These are phyloP conservation scores for Chaetomium olivaceum DNA, from an alignment of 2,329 filamentous ascomycete species.

Conservation along the genomic window DNA sequence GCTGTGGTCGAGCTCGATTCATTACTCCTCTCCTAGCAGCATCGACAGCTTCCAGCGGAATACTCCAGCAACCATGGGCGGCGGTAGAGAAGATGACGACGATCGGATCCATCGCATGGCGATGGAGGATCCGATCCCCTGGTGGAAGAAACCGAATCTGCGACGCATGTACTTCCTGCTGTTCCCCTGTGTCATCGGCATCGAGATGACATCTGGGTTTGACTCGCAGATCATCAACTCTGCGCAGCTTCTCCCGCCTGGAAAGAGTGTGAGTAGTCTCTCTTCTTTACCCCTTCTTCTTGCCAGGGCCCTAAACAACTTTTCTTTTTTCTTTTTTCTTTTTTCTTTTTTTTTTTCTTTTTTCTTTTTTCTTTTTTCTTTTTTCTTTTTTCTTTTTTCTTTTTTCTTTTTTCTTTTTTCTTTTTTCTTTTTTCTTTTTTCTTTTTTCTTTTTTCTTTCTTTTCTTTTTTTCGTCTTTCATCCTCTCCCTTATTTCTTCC, in stretches of 20 bases:
- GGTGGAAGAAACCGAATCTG: slow-evolving; percentile 60
- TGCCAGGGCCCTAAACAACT: too few relatives aligned
- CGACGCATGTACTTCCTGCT: slow-evolving; percentile 55
- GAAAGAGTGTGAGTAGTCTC: slow-evolving; percentile 42
- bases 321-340: too few relatives aligned
- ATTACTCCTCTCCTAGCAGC: not conserved
- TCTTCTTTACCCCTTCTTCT: too few relatives aligned
- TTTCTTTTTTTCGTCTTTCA: not conserved
- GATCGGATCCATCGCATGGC: slow-evolving; percentile 44
- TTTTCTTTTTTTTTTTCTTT: too few relatives aligned
- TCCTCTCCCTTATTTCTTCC: too few relatives aligned
- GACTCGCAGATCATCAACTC: slow-evolving; percentile 48
- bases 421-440: too few relatives aligned
- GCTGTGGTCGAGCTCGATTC: not conserved
- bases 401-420: too few relatives aligned
- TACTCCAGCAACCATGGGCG: slow-evolving; percentile 26
- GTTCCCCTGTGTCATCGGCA: slow-evolving; percentile 59
- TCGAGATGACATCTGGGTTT: slow-evolving; percentile 62
- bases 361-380: too few relatives aligned
- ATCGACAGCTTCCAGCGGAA: not conserved
- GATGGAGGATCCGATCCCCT: slow-evolving; percentile 45
- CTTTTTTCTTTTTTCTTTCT: not conserved
- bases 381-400: too few relatives aligned
- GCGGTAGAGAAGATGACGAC: slow-evolving; percentile 21
- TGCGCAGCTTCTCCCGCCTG: slow-evolving; percentile 43